Evolutionary conservation across 495 filamentous ascomycete genomes (phyloP).

Genomic region (Aspergillus ostianus): DNA sequence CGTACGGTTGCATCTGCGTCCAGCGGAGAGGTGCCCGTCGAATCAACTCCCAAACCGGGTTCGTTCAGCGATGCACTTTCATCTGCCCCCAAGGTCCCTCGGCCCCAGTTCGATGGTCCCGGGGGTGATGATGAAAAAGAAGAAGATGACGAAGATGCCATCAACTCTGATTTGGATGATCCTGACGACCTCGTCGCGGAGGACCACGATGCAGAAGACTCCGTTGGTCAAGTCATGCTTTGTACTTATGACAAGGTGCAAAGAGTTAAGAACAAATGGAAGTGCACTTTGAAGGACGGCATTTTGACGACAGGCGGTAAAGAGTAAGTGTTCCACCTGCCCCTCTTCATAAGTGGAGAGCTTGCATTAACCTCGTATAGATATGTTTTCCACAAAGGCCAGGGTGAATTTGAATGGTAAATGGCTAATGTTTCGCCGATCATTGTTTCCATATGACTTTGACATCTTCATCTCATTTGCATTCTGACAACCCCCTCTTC

Average conservation of each 20-base stretch:
- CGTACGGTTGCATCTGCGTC: conserved; percentile 1
- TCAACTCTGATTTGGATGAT: conserved; percentile 98
- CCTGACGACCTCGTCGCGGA: conserved; percentile 79
- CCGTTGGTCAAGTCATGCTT: conserved; percentile 83
- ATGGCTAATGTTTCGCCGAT: not conserved
- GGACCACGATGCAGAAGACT: conserved; percentile 77
- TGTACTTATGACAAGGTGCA: conserved; percentile 99
- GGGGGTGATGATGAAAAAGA: conserved; percentile 57
- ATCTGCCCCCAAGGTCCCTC: conserved; percentile 16
- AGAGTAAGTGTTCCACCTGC: conserved; percentile 55
- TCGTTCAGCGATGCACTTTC: not conserved
- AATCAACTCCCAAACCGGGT: not conserved
- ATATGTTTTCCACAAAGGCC: conserved; percentile 96
- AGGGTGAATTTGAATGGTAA: conserved; percentile 97
- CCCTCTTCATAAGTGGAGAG: not conserved
- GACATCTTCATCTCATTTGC: not conserved
- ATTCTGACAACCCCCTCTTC: not conserved
- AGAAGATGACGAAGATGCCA: conserved; percentile 84
- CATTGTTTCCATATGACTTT: not conserved
- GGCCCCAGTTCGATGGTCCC: conserved; percentile 64
- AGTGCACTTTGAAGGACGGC: conserved; percentile 96
- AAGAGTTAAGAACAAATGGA: conserved; percentile 99
- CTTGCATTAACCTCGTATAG: conserved; percentile 29
- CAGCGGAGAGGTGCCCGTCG: conserved; percentile 15
- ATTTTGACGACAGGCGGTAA: conserved; percentile 86